Percentiles rank a stretch among this genome's conserved stretches.
phyloP scores from a whole-genome alignment of 2,329 filamentous ascomycete genomes.

The Colletotrichum viniferum region DNA sequence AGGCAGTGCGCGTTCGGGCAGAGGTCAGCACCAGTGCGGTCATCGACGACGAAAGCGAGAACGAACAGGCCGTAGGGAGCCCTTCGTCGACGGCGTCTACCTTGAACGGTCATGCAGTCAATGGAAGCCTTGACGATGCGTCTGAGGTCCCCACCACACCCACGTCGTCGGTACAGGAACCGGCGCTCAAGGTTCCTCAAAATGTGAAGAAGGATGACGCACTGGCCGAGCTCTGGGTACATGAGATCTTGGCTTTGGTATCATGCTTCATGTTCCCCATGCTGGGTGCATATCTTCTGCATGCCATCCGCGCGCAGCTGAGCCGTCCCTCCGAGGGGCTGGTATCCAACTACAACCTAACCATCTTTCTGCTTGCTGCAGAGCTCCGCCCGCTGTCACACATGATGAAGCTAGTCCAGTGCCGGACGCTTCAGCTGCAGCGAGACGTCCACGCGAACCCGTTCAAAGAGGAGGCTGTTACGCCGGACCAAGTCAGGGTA shows the following conservation, averaged over 20 bases:
- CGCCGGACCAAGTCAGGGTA: conserved; percentile 51
- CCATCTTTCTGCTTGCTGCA: conserved; percentile 85
- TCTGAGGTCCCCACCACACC: conserved; percentile 40
- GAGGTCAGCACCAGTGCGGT: conserved; percentile 44
- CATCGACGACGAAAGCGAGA: conserved; percentile 50
- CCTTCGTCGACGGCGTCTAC: conserved; percentile 10
- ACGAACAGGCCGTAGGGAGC: conserved; percentile 30
- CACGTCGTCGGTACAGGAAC: conserved; percentile 25
- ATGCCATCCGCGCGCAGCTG: conserved; percentile 79
- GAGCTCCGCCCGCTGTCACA: conserved; percentile 86
- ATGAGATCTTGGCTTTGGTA: conserved; percentile 76
- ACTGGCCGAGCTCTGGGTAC: conserved; percentile 68
- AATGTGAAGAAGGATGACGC: conserved; percentile 41
- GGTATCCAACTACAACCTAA: conserved; percentile 91
- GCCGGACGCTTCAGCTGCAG: conserved; percentile 82
- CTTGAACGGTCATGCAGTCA: not conserved
- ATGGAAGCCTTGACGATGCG: conserved; percentile 24
- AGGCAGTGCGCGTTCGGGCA: conserved; percentile 61
- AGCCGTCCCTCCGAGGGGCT: conserved; percentile 84
- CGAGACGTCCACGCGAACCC: conserved; percentile 66
- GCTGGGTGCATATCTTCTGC: conserved; percentile 82
- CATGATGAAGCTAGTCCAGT: conserved; percentile 78
- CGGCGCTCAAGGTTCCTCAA: conserved; percentile 21
- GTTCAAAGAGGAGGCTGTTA: conserved; percentile 36
- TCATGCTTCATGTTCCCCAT: conserved; percentile 82